Evolutionary conservation across 768 basidiomycete genomes (phyloP).

Genomic region (Naematelia encephala): DNA sequence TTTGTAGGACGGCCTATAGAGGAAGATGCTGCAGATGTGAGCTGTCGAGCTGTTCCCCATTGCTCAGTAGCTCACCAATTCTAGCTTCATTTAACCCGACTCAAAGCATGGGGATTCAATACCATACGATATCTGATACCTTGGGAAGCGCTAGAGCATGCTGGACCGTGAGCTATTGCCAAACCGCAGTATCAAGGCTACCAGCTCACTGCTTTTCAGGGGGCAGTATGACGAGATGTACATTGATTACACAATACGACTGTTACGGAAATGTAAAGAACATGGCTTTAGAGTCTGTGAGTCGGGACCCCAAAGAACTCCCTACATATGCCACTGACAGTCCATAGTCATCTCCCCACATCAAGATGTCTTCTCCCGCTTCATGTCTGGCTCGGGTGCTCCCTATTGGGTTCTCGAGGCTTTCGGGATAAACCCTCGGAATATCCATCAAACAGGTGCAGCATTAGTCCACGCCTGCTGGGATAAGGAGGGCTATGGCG

Average conservation of each 20-base stretch:
- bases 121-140: conserved; percentile 74
- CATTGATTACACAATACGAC: conserved; percentile 83
- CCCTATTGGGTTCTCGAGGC: conserved; percentile 90
- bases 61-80: conserved; percentile 53
- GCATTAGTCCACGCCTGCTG: conserved; percentile 31
- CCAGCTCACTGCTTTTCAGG: conserved; percentile 52
- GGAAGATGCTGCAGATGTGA: conserved; percentile 63
- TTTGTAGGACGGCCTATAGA: conserved; percentile 77
- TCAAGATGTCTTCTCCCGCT: conserved; percentile 96
- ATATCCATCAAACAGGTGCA: conserved; percentile 39
- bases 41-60: conserved; percentile 17
- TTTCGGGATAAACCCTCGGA: conserved; percentile 75
- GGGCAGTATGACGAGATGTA: conserved; percentile 85
- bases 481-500: conserved; percentile 22
- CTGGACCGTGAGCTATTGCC: conserved; percentile 82
- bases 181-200: not conserved
- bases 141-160: conserved; percentile 93
- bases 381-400: conserved; percentile 89
- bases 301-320: conserved; percentile 8
- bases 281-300: conserved; percentile 70
- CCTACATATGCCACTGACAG: not conserved
- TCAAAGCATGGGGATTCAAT: conserved; percentile 92
- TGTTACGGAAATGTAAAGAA: conserved; percentile 85
- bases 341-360: conserved; percentile 84
- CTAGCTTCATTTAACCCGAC: conserved; percentile 77